A percentile compares a stretch with the other conserved stretches of the same genome.
Evolutionary conservation across 108 stramenopile genomes (phyloP).

Genomic region (Nannochloropsis salina): DNA sequence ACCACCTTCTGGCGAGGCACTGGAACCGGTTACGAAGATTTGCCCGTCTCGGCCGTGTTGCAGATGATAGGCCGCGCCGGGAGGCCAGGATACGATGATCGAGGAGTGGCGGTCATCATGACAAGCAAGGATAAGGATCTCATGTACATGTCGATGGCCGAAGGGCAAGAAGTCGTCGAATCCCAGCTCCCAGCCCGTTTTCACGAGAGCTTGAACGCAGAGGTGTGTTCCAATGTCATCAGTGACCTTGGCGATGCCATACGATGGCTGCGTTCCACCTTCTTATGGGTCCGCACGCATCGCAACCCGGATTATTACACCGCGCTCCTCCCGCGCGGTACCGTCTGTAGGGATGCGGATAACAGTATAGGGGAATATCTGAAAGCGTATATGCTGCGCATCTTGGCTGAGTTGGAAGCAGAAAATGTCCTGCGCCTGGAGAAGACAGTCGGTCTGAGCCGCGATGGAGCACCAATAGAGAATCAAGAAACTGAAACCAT

Average conservation of each 20-base stretch:
- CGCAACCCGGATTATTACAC: slow-evolving; percentile 9
- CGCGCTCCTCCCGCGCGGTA: slow-evolving; percentile 26
- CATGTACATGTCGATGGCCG: slow-evolving; percentile 7
- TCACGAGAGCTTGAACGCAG: slow-evolving; percentile 43
- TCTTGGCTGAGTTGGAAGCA: neutral
- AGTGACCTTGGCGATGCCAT: neutral
- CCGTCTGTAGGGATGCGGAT: slow-evolving; percentile 39
- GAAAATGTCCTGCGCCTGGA: neutral
- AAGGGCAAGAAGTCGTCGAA: slow-evolving; percentile 50
- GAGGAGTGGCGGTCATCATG: slow-evolving; percentile 66
- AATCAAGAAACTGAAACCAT: neutral
- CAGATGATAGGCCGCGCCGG: slow-evolving; percentile 98
- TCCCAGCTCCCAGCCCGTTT: slow-evolving; percentile 41
- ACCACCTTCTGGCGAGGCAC: slow-evolving; percentile 83
- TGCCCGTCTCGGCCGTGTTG: slow-evolving; percentile 69
- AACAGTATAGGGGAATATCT: slow-evolving; percentile 38
- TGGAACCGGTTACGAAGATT: slow-evolving; percentile 66
- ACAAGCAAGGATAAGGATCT: slow-evolving; percentile 39
- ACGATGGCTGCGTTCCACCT: neutral
- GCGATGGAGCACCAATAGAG: neutral
- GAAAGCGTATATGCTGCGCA: slow-evolving; percentile 30
- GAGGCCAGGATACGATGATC: slow-evolving; percentile 84
- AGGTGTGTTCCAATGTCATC: slow-evolving; percentile 29
- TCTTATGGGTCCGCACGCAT: neutral
- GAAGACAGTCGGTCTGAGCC: slow-evolving; percentile 23